phyloP scores from a whole-genome alignment of 2,329 filamentous ascomycete species.

The Fusarium mangiferae region DNA sequence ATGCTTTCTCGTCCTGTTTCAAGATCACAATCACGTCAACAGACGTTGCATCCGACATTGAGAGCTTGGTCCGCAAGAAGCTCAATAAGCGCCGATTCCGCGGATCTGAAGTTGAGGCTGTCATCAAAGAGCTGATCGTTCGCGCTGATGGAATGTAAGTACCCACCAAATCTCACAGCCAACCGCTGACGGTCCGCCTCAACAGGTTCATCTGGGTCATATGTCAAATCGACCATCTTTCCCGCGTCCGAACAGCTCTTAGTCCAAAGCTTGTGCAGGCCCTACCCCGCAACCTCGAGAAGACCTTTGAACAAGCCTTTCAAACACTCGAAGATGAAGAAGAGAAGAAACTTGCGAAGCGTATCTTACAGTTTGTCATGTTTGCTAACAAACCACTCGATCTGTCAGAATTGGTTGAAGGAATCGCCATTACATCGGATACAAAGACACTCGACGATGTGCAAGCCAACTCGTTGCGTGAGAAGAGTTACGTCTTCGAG shows the following conservation, averaged over 20 bases:
- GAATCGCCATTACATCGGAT: rapidly evolving
- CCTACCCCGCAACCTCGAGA: neutral
- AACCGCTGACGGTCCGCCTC: rapidly evolving
- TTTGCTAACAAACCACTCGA: rapidly evolving
- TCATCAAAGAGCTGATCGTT: neutral
- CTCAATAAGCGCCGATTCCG: neutral
- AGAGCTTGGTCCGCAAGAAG: neutral
- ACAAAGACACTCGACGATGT: neutral
- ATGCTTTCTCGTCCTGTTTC: neutral
- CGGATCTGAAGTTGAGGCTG: neutral
- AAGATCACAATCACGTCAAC: neutral
- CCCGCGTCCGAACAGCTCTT: neutral
- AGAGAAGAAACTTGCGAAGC: neutral
- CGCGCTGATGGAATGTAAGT: neutral
- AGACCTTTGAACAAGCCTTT: neutral
- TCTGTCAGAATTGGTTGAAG: neutral
- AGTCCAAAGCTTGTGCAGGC: neutral
- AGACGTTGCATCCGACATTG: neutral
- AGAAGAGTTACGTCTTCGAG: neutral
- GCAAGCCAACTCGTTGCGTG: neutral
- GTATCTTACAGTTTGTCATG: neutral
- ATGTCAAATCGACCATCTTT: neutral
- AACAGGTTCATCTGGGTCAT: neutral
- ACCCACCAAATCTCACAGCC: rapidly evolving
- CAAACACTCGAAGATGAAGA: neutral